A percentile compares a stretch with the other conserved stretches of the same genome.
phyloP scores from a whole-genome alignment of 805 yeast species.

The Kurtzmaniella cleridarum region DNA sequence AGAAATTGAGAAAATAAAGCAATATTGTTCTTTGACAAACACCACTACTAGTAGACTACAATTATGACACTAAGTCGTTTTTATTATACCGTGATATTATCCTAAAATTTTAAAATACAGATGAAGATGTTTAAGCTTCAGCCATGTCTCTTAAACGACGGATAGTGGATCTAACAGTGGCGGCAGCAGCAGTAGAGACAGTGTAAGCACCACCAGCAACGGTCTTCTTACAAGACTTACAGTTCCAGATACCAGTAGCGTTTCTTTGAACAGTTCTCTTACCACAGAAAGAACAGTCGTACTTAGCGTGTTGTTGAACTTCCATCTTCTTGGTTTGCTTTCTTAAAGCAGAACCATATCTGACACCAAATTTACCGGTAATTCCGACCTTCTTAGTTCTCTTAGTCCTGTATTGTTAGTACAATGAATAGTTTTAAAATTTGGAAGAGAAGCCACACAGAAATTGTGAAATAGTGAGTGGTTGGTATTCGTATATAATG shows the following conservation, averaged over 20 bases:
- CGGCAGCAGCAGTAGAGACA: slow-evolving; percentile 98
- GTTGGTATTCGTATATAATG: background rate
- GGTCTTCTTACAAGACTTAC: slow-evolving; percentile 91
- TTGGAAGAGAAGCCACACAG: too few relatives aligned
- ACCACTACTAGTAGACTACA: background rate
- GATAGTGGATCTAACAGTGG: slow-evolving; percentile 99
- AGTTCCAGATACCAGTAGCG: slow-evolving; percentile 98
- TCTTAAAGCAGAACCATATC: slow-evolving; percentile 99
- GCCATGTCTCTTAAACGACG: slow-evolving; percentile 99
- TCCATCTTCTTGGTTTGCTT: slow-evolving; percentile 99
- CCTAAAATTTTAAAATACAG: slow-evolving; percentile 20
- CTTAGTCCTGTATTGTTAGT: slow-evolving; percentile 81
- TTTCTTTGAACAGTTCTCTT: slow-evolving; percentile 97
- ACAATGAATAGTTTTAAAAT: too few relatives aligned
- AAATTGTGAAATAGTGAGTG: too few relatives aligned
- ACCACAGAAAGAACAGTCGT: slow-evolving; percentile 99
- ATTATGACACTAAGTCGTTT: background rate
- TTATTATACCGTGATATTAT: slow-evolving; percentile 7
- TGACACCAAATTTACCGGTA: slow-evolving; percentile 99
- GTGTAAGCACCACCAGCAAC: slow-evolving; percentile 99
- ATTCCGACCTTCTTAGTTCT: slow-evolving; percentile 99
- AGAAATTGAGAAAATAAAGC: too few relatives aligned
- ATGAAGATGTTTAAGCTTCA: slow-evolving; percentile 73
- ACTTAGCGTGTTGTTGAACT: slow-evolving; percentile 97
- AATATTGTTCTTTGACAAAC: too few relatives aligned